Evolutionary conservation across 2,329 filamentous ascomycete genomes (phyloP).

Genomic region (Cytospora mali): DNA sequence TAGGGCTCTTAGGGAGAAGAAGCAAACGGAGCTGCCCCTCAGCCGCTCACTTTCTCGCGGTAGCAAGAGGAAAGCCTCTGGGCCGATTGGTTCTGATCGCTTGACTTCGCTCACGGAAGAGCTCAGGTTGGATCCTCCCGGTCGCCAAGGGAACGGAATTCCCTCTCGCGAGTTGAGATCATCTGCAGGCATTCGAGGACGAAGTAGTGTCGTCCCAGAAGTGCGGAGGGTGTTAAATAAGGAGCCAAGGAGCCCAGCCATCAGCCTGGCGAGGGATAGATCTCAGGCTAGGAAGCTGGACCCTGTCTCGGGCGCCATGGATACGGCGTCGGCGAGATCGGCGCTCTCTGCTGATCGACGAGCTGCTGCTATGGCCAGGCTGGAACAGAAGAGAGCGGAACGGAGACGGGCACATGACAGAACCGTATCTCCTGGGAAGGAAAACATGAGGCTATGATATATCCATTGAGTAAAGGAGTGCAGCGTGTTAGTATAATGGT

Average conservation of each 20-base stretch:
- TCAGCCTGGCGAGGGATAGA: conserved; percentile 4
- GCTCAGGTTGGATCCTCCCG: conserved; percentile 5
- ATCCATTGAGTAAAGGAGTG: conserved; percentile 21
- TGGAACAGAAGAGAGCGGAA: conserved; percentile 57
- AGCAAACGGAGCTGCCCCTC: conserved; percentile 9
- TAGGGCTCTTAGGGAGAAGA: conserved; percentile 8
- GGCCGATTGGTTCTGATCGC: background rate
- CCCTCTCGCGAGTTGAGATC: conserved; percentile 12
- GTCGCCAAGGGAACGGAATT: conserved; percentile 9
- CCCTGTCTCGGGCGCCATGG: background rate
- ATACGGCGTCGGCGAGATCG: conserved; percentile 44
- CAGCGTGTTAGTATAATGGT: conserved; percentile 19
- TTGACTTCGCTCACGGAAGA: background rate
- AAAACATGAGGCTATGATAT: conserved; percentile 49
- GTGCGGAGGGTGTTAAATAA: background rate
- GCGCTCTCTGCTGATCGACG: conserved; percentile 53
- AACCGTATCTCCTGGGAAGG: conserved; percentile 47
- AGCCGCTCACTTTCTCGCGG: conserved; percentile 15
- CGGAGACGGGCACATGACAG: conserved; percentile 44
- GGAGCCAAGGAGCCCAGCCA: conserved; percentile 13
- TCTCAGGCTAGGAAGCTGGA: conserved; percentile 15
- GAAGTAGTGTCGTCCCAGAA: conserved; percentile 3
- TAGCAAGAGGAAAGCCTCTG: conserved; percentile 21
- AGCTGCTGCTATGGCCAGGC: conserved; percentile 56
- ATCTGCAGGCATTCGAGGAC: conserved; percentile 2